Evolutionary conservation across 345 rosid species (phyloP).

Genomic region (Eucalyptus decipiens): DNA sequence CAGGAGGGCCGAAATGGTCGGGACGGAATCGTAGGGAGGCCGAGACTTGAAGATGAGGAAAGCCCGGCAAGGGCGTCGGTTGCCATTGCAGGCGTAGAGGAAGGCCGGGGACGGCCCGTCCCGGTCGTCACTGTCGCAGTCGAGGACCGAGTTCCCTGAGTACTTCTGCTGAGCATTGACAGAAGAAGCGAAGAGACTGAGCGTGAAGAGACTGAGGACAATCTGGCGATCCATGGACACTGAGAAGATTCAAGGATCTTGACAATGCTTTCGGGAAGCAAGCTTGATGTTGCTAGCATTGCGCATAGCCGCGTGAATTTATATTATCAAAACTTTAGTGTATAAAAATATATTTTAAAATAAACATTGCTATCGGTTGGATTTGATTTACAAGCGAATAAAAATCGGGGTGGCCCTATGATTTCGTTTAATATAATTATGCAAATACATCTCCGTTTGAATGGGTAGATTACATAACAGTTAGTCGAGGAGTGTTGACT

Average conservation of each 20-base stretch:
- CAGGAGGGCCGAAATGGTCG: slow-evolving; percentile 18
- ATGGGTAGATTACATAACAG: background rate
- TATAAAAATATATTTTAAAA: background rate
- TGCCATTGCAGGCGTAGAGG: slow-evolving; percentile 36
- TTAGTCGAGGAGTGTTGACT: background rate
- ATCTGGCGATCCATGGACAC: background rate
- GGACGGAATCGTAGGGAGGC: slow-evolving; percentile 14
- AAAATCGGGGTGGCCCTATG: background rate
- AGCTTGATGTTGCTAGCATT: background rate
- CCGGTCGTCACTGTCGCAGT: slow-evolving; percentile 2
- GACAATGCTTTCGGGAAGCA: background rate
- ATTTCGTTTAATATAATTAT: background rate
- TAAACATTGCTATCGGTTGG: background rate
- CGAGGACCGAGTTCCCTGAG: slow-evolving; percentile 5
- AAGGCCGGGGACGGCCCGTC: slow-evolving; percentile 8
- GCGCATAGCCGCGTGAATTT: background rate
- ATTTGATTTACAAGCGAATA: background rate
- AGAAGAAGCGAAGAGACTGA: background rate
- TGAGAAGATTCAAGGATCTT: background rate
- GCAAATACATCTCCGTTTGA: background rate
- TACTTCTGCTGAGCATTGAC: slow-evolving; percentile 10
- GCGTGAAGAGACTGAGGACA: background rate
- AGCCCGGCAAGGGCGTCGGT: slow-evolving; percentile 5
- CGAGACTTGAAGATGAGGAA: slow-evolving; percentile 33
- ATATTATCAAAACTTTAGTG: background rate